A percentile compares a stretch with the other conserved stretches of the same genome.
Conservation (phyloP, 2,329 filamentous ascomycete genomes). For the Clonostachys rosea region DNA sequence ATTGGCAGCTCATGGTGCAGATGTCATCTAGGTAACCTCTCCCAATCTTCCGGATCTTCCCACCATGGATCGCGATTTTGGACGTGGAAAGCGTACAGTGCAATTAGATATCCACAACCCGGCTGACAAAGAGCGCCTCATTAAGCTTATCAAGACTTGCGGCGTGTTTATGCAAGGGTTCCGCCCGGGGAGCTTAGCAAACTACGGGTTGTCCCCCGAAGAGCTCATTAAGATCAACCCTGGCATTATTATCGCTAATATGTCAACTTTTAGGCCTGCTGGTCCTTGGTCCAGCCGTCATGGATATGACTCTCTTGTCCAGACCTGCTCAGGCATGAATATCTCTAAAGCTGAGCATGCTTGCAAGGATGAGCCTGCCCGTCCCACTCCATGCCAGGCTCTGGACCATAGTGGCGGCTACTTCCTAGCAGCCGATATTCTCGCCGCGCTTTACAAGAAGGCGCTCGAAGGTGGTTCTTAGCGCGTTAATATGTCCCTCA, state of each 20-base stretch:
- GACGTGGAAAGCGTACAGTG: conserved; percentile 60
- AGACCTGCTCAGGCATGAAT: conserved; percentile 48
- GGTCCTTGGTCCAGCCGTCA: conserved; percentile 31
- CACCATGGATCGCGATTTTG: conserved; percentile 62
- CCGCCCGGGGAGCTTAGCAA: conserved; percentile 52
- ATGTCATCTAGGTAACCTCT: conserved; percentile 65
- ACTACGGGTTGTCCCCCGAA: conserved; percentile 18
- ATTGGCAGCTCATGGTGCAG: conserved; percentile 66
- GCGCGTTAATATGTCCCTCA: conserved; percentile 48
- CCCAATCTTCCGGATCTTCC: conserved; percentile 59
- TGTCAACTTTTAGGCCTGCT: conserved; percentile 42
- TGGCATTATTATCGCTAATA: conserved; percentile 37
- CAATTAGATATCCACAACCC: conserved; percentile 53
- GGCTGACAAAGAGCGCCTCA: conserved; percentile 43
- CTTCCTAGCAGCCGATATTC: conserved; percentile 44
- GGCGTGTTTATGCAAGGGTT: conserved; percentile 64
- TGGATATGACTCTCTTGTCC: conserved; percentile 45
- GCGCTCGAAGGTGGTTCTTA: conserved; percentile 37
- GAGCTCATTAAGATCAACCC: conserved; percentile 28
- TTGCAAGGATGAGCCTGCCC: conserved; percentile 26
- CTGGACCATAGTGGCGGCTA: conserved; percentile 50
- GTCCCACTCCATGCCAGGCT: conserved; percentile 43
- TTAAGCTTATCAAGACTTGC: conserved; percentile 49
- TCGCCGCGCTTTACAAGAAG: conserved; percentile 40
- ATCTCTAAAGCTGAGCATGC: conserved; percentile 42